phyloP scores from a whole-genome alignment of 75 land plant genomes.

The Sequoia sempervirens region DNA sequence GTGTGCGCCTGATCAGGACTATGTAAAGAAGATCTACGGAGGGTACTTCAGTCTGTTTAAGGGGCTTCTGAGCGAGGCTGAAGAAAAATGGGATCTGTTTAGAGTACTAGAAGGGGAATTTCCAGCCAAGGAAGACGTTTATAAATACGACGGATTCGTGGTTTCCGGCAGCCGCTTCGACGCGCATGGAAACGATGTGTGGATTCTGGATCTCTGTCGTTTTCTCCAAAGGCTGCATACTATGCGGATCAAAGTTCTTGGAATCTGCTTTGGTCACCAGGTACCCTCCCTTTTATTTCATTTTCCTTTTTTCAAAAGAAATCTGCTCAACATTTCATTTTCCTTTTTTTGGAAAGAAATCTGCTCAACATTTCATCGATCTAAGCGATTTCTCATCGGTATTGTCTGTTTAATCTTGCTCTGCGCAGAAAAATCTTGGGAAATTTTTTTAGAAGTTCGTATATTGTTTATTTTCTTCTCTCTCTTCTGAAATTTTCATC shows the following conservation, averaged over 20 bases:
- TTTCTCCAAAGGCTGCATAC: slow-evolving; percentile 40
- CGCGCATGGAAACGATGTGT: slow-evolving; percentile 71
- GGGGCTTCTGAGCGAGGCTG: slow-evolving; percentile 57
- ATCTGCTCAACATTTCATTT: not conserved
- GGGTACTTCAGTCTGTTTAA: slow-evolving; percentile 69
- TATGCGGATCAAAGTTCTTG: slow-evolving; percentile 57
- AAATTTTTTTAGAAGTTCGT: too few relatives aligned
- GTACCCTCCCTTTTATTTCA: slow-evolving; percentile 3
- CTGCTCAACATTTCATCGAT: too few relatives aligned
- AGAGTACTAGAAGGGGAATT: slow-evolving; percentile 48
- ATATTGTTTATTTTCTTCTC: too few relatives aligned
- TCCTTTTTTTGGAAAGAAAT: too few relatives aligned
- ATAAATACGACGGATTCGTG: slow-evolving; percentile 67
- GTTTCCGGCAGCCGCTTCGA: slow-evolving; percentile 83
- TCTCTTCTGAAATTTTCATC: too few relatives aligned
- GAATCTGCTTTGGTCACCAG: slow-evolving; percentile 97
- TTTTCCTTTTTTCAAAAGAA: too few relatives aligned
- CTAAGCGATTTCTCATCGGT: too few relatives aligned
- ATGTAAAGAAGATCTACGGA: slow-evolving; percentile 60
- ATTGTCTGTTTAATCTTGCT: too few relatives aligned
- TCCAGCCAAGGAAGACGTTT: slow-evolving; percentile 52
- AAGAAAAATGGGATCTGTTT: slow-evolving; percentile 68
- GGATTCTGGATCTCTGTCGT: slow-evolving; percentile 57
- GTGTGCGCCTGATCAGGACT: slow-evolving; percentile 64
- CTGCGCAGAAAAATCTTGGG: too few relatives aligned